Evolutionary conservation across 352 stramenopile genomes (phyloP).

Genomic region (Discostella stelligera): DNA sequence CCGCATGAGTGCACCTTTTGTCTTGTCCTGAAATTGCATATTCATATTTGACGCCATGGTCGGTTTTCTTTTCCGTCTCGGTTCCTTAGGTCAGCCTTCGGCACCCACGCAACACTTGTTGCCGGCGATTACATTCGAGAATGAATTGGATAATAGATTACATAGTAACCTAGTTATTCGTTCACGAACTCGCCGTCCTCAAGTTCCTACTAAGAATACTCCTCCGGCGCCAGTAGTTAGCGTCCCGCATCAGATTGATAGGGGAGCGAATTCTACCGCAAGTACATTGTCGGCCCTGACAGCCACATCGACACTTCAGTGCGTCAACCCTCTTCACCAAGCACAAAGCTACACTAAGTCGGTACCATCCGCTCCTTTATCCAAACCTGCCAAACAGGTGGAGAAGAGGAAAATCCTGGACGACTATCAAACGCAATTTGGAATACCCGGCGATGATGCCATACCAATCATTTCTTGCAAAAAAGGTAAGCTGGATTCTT

Average conservation of each 20-base stretch:
- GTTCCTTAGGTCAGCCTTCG: background rate
- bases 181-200: background rate
- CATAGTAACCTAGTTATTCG: background rate
- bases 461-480: background rate
- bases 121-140: background rate
- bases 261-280: background rate
- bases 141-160: background rate
- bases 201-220: background rate
- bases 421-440: background rate
- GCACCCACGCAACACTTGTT: background rate
- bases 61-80: background rate
- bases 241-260: no score
- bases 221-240: no score
- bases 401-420: background rate
- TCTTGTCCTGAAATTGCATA: background rate
- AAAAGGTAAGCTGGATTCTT: background rate
- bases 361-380: background rate
- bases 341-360: no score
- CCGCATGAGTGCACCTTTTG: background rate
- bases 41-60: background rate
- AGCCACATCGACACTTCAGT: background rate
- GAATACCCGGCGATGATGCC: background rate
- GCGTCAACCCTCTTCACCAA: background rate
- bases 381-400: background rate
- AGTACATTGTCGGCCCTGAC: no score